Evolutionary conservation across 31 red algal species (phyloP).

Genomic region (Endocladia muricata): DNA sequence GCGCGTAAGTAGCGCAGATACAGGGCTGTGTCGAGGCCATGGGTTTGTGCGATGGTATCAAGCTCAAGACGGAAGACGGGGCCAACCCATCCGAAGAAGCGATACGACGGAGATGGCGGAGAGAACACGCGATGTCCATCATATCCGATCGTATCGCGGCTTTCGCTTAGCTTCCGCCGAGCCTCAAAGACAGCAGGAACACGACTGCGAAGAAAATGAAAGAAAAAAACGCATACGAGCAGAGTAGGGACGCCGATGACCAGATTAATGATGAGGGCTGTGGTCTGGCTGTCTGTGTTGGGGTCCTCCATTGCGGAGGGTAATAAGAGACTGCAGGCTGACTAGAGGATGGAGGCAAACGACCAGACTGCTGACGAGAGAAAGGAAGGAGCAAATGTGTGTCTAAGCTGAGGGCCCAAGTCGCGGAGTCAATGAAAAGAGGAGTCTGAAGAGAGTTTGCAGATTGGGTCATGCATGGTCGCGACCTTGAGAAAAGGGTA

Average conservation of each 20-base stretch:
- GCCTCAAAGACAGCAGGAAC: slow-evolving; percentile 43
- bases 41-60: slow-evolving; percentile 29
- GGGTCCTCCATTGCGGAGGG: neutral
- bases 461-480: no score
- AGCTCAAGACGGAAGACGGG: slow-evolving; percentile 11
- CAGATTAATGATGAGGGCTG: slow-evolving; percentile 34
- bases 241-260: slow-evolving; percentile 11
- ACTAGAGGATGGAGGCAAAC: no score
- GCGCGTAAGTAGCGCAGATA: slow-evolving; percentile 31
- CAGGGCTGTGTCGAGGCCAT: slow-evolving; percentile 36
- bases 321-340: no score
- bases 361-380: no score
- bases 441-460: no score
- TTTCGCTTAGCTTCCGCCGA: slow-evolving; percentile 7
- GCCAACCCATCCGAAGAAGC: slow-evolving; percentile 31
- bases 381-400: no score
- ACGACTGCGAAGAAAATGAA: slow-evolving; percentile 3
- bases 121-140: slow-evolving; percentile 8
- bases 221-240: slow-evolving; percentile 15
- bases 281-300: slow-evolving; percentile 24
- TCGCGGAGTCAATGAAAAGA: no score
- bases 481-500: no score
- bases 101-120: slow-evolving; percentile 19
- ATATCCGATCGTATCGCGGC: slow-evolving; percentile 1
- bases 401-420: no score